Percentiles rank a stretch among this genome's conserved stretches.
Conservation (phyloP, 345 rosid species). For the Gossypium mustelinum region DNA sequence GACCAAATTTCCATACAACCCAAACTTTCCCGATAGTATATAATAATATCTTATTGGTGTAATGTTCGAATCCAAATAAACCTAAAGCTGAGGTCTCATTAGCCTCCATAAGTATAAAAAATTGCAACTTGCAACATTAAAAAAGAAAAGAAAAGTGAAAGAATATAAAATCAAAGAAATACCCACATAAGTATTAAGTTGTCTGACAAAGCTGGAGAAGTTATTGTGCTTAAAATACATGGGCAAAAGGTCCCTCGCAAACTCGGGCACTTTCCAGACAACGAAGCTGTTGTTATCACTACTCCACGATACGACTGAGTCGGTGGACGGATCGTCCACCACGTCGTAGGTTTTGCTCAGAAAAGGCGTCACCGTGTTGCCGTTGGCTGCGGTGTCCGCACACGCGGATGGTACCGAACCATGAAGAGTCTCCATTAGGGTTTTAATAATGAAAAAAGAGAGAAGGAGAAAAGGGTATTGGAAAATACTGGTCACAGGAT, state of each 20-base stretch:
- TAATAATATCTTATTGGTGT: background rate
- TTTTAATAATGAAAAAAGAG: background rate
- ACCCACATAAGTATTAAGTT: conserved; percentile 57
- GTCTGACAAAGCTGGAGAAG: conserved; percentile 63
- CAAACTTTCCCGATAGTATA: no score
- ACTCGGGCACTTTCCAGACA: conserved; percentile 49
- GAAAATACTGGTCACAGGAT: background rate
- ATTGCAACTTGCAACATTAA: background rate
- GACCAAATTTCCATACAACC: background rate
- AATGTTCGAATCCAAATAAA: background rate
- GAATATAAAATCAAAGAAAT: background rate
- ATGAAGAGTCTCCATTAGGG: conserved; percentile 29
- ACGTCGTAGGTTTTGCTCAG: conserved; percentile 49
- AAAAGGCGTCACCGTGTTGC: conserved; percentile 48
- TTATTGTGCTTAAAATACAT: conserved; percentile 60
- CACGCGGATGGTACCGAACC: conserved; percentile 29
- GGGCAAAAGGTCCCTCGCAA: conserved; percentile 43
- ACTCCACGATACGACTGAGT: conserved; percentile 52
- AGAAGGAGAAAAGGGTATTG: background rate
- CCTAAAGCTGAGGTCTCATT: background rate
- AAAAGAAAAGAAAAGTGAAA: background rate
- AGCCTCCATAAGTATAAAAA: background rate
- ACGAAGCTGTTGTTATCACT: conserved; percentile 46
- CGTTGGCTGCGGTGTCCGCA: conserved; percentile 27
- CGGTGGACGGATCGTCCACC: conserved; percentile 45